Percentiles rank a stretch among this genome's conserved stretches.
These are phyloP conservation scores for Chlamydomonas schloesseri DNA, from an alignment of 139 green algal species.

Conservation along the genomic window DNA sequence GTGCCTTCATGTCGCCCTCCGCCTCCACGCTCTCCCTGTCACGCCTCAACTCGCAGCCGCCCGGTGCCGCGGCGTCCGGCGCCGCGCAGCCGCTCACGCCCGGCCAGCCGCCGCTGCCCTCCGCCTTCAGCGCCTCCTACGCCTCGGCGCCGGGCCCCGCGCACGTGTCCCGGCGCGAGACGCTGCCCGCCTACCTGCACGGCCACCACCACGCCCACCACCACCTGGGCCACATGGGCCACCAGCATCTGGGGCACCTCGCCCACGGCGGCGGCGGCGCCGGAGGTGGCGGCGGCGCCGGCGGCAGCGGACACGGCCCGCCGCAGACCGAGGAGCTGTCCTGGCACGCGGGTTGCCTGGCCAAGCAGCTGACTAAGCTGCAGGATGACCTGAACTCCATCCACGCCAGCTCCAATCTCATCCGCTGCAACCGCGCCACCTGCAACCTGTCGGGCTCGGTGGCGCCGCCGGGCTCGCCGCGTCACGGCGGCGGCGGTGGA, in stretches of 20 bases:
- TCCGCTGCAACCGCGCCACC: conserved; percentile 33
- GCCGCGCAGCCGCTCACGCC: no score
- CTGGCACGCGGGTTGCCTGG: conserved; percentile 27
- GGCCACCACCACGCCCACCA: background rate
- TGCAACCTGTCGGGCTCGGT: conserved; percentile 6
- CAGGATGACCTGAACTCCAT: conserved; percentile 32
- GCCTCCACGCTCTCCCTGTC: no score
- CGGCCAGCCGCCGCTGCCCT: no score
- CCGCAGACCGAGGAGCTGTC: conserved; percentile 23
- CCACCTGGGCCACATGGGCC: background rate
- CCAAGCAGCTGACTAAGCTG: conserved; percentile 38
- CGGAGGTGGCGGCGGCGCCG: no score
- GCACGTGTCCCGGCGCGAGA: background rate
- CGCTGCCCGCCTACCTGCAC: background rate
- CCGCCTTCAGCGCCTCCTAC: no score
- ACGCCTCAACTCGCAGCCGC: no score
- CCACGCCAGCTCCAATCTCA: background rate
- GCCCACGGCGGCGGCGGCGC: background rate
- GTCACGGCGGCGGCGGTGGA: background rate
- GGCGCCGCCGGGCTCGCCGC: conserved; percentile 2
- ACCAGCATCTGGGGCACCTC: background rate
- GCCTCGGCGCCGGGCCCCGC: no score
- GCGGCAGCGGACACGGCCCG: background rate
- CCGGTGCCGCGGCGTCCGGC: no score
- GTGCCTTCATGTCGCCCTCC: no score